Base-by-base conservation (phyloP, 768 basidiomycete genomes). In the Chalciporus chontae region DNA sequence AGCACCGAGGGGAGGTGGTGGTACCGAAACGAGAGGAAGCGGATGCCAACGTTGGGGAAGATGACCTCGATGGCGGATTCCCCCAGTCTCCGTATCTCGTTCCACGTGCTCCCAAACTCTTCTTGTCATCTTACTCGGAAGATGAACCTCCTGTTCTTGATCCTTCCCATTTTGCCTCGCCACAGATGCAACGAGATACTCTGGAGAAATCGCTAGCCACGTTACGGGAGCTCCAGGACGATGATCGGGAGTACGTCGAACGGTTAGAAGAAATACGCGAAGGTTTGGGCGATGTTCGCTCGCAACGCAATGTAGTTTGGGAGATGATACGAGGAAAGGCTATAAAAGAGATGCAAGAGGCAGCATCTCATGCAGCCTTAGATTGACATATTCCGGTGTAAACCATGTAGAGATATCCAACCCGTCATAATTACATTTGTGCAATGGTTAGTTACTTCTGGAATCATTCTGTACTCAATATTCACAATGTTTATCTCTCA, bases 241-340 rank as follows among this genome's bases (percentile, higher is more conserved):
- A 94, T 58, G 87, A 86, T 5, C 75, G 89, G 40, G 91, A 93
- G 66, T 94, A 93, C 61, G 82, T 87, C 5, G 90, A 92, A 61
- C 79, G 90, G 23, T 68, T 94, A 47, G 80, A 87, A 59, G 91
- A 94, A 64, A 88, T 94, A 47, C 70, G 91, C 46, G 89, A 93
- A 56, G 81, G 82, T 3, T 65, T 93, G 48, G 91, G 91, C 5
- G 84, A 87, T 56, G 78, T 87, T 26, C 73, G 83, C 47, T 77
- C 78, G 2, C 87, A 90, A 62, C 74, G 90, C 47, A 77, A 85
- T 61, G 73, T 76, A 9, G 76, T 93, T 17, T 94, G 91, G 91
- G 77, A 82, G 50, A 67, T 83, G 63, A 84, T 90, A 45, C 79
- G 90, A 50, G 80, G 84, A 65, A 77, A 79, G 50, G 87, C 88